Evolutionary conservation across 2,329 filamentous ascomycete genomes (phyloP), one percentile per base, ranked within the genome.

Genomic region (Fusarium robinianum): DNA sequence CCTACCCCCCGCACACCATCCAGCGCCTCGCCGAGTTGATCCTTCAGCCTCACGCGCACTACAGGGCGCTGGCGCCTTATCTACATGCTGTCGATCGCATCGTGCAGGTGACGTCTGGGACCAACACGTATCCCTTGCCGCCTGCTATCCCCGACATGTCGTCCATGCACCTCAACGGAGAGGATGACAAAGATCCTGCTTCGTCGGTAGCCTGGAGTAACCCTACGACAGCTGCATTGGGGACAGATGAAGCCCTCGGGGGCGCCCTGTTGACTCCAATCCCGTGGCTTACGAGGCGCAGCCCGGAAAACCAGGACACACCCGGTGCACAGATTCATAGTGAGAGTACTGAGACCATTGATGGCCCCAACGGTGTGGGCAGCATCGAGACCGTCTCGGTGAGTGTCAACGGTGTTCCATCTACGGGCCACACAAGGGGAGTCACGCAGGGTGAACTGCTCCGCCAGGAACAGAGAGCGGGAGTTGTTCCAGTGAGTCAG

Each of bases 221-320:
- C 37, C 69, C 58, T 59, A 77, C 62, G 53, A 68, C 69, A 51
- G 66, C 69, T 7, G 67, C 72, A 9, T 72, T 92, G 6, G 91
- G 90, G 2, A 90, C 87, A 34, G 92, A 97, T 60, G 92, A 96
- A 65, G 87, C 86, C 9, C 74, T 97, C 2, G 92, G 92, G 15
- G 94, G 94, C 6, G 94, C 94, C 0, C 75, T 96, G 12, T 75
- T 99, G 35, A 97, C 92, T 1, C 94, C 92, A 1, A 97, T 99
- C 44, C 88, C 91, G 0, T 99, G 94, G 94, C 73, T 97, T 36
- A 76, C 70, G 17, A 68, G 72, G 26, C 63, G 57, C 24, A 66
- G 64, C 19, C 63, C 65, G 5, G 63, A 67, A 40, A 63, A 55
- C 41, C 57, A 55, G 6, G 60, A 59, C 10, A 61, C 59, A 3